A percentile compares a stretch with the other conserved stretches of the same genome.
Evolutionary conservation across 352 stramenopile species (phyloP).

Genomic region (Pythium sp.): DNA sequence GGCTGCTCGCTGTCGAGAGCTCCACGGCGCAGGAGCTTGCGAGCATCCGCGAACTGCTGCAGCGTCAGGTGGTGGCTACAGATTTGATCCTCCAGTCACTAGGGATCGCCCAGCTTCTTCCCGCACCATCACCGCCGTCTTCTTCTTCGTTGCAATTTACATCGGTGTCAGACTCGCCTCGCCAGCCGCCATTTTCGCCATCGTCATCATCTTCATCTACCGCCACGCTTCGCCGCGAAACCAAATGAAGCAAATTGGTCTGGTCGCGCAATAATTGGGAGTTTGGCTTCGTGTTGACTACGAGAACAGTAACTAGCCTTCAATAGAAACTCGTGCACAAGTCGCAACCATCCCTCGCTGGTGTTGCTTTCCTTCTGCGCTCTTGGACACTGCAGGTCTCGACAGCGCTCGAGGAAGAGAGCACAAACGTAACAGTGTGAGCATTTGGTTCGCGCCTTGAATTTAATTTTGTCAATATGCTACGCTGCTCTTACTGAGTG

Average conservation of each 20-base stretch:
- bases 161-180: neutral
- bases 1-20: conserved; percentile 47
- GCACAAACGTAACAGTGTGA: too few species aligned
- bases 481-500: neutral
- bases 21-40: conserved; percentile 37
- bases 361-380: neutral
- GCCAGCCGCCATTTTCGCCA: neutral
- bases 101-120: conserved; percentile 24
- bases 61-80: conserved; percentile 37
- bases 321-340: neutral
- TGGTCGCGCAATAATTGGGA: neutral
- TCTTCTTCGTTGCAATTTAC: neutral
- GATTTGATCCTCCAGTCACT: conserved; percentile 57
- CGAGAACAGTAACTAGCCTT: neutral
- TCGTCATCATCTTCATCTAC: neutral
- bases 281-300: neutral
- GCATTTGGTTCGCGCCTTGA: neutral
- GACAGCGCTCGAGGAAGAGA: too few species aligned
- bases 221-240: neutral
- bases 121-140: neutral
- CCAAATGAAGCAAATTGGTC: neutral
- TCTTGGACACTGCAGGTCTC: neutral
- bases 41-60: conserved; percentile 42
- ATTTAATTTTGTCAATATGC: neutral
- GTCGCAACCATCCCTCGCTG: neutral